Evolutionary conservation across 306 rosid genomes (phyloP).

Genomic region (Psophocarpus tetragonolobus): DNA sequence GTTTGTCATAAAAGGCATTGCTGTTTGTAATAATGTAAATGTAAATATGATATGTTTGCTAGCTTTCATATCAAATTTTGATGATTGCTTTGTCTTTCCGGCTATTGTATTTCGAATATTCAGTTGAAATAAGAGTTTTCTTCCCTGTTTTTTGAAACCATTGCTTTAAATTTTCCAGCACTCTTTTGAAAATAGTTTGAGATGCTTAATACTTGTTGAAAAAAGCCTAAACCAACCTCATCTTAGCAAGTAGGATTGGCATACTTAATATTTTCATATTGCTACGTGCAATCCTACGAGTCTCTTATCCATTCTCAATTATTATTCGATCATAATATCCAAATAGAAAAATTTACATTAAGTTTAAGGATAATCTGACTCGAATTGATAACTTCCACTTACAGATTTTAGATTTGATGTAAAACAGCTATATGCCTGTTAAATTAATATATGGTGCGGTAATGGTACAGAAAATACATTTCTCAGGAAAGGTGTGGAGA

Average conservation of each 20-base stretch:
- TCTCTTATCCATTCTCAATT: too few species aligned
- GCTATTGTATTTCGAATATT: background rate
- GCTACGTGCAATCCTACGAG: too few species aligned
- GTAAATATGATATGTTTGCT: constrained; percentile 33
- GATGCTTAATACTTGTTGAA: background rate
- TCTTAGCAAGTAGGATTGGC: background rate
- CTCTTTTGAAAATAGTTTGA: background rate
- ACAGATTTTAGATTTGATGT: background rate
- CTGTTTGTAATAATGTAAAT: constrained; percentile 51
- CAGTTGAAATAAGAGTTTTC: background rate
- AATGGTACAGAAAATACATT: background rate
- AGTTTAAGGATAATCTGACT: too few species aligned
- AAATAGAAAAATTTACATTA: too few species aligned
- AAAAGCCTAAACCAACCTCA: background rate
- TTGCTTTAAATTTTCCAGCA: background rate
- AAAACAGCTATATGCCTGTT: background rate
- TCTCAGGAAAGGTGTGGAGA: background rate
- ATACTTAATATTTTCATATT: background rate
- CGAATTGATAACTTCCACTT: too few species aligned
- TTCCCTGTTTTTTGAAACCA: background rate
- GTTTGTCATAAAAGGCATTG: constrained; percentile 27
- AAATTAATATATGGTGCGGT: background rate
- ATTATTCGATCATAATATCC: too few species aligned
- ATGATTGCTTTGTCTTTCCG: background rate
- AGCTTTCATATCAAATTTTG: constrained; percentile 27